Evolutionary conservation across 768 basidiomycete genomes (phyloP), one percentile per base, ranked within the genome.

Genomic region (Mycena rebaudengoi): DNA sequence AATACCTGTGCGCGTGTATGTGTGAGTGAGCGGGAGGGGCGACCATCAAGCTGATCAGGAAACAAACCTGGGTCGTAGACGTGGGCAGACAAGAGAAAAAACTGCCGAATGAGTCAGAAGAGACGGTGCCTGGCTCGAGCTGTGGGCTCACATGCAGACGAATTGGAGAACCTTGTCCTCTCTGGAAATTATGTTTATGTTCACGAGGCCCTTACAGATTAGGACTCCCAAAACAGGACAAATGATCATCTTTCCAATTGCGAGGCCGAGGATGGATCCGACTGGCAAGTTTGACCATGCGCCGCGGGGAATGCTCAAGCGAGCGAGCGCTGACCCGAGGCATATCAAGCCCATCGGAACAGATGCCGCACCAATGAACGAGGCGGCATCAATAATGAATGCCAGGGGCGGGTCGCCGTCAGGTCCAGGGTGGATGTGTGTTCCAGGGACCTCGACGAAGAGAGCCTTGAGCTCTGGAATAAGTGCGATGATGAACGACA

Each of bases 341-440:
- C 83, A 86, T 12, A 88, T 80, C 11, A 91, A 72, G 2, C 88
- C 88, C 2, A 91, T 67, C 0, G 90, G 90, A 0, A 92, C 85
- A 4, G 86, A 84, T 1, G 88, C 89, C 1, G 73, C 83, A 0
- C 91, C 89, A 35, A 90, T 79, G 67, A 91, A 91, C 1, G 76
- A 73, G 0, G 85, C 75, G 0, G 86, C 83, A 57, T 89, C 86
- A 57, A 88, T 68, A 35, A 91, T 43, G 64, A 91, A 83, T 0
- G 86, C 82, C 18, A 91, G 84, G 0, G 90, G 90, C 1, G 91
- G 89, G 62, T 85, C 79, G 0, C 89, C 89, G 65, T 91, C 90
- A 0, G 90, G 90, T 0, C 88, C 87, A 23, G 76, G 44, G 4
- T 82, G 81, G 55, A 84, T 86, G 33, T 75, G 65, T 1, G 79